Conservation (phyloP, 192 early-diverging fungal genomes). For the Entomortierella beljakovae region DNA sequence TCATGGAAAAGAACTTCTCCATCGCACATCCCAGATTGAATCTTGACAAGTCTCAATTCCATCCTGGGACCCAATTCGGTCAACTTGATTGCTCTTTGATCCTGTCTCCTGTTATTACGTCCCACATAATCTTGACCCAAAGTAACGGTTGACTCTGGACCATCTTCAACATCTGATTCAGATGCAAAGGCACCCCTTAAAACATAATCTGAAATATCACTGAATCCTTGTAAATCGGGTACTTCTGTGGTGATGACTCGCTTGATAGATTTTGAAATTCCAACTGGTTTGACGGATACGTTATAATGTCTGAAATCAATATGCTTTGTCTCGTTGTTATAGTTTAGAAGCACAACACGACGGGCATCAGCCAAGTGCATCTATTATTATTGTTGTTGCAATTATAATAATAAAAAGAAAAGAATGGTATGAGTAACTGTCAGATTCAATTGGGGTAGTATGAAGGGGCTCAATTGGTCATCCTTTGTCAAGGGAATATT, state of each 20-base stretch:
- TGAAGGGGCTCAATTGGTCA: neutral
- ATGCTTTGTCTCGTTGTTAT: conserved; percentile 81
- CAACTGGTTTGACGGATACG: conserved; percentile 88
- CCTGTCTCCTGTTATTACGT: conserved; percentile 74
- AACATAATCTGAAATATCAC: conserved; percentile 95
- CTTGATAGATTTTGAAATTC: conserved; percentile 93
- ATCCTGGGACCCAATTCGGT: conserved; percentile 93
- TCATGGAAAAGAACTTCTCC: conserved; percentile 96
- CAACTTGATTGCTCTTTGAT: conserved; percentile 88
- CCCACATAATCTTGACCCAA: conserved; percentile 87
- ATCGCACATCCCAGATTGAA: conserved; percentile 88
- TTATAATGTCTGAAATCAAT: conserved; percentile 97
- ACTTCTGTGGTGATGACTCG: conserved; percentile 80
- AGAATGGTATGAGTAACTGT: too few species aligned
- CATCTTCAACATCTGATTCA: conserved; percentile 95
- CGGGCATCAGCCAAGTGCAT: conserved; percentile 92
- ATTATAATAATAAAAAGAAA: neutral
- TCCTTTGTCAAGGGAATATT: neutral
- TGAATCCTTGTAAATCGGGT: conserved; percentile 81
- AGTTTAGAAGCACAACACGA: conserved; percentile 93
- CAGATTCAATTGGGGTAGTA: neutral
- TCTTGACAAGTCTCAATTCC: conserved; percentile 87
- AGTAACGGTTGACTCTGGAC: conserved; percentile 85
- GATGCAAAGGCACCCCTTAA: conserved; percentile 73
- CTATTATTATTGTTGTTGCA: too few species aligned